Base-by-base conservation (phyloP, 352 stramenopile genomes). In the Peronospora farinosa region DNA sequence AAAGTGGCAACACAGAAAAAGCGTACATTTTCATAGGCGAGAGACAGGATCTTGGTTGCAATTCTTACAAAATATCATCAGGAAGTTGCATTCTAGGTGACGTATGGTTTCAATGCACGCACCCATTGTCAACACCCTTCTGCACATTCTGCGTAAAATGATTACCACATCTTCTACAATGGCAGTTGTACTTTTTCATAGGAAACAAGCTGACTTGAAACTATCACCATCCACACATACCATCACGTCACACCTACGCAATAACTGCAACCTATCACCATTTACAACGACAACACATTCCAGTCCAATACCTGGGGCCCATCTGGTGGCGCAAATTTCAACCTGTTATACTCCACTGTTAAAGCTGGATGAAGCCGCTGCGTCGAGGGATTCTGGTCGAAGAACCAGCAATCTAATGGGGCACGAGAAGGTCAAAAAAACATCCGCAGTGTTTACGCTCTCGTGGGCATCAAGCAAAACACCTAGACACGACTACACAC, bases 71-170 rank as follows among this genome's bases (percentile, higher is more conserved):
- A 41, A 32, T 32, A 12, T 9, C 28, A 36, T 47, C 7, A 47
- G 31, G 45, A 43, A 15, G 30, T 30, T 32, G 30, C 9, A 23
- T 32, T 19, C 16, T 41, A n/a, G 5, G 7, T 7, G 47, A 39
- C n/a, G 6, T 37, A 33, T 16, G 5, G 44, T 37, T 23, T 37
- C 5, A 15, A 41, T 15, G 7, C 5, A 54, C 73, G 23, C n/a
- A 93, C 82, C 79, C 82, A 51, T 93, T 93, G 66, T 93, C 82
- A 23, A 93, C 82, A 28, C 82, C 82, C 60, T 93, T 91, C 31
- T 93, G 82, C 10, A 93, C 78, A 32, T 86, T 77, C 42, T 93
- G 77, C 6, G 57, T 73, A 39, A 93, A 93, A 21, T 68, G 32
- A 44, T 77, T 67, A 8, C 75, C 72, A 37, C 82, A 93, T 28